Evolutionary conservation across 2,329 filamentous ascomycete species (phyloP).

Genomic region (Cladosporium sp.): DNA sequence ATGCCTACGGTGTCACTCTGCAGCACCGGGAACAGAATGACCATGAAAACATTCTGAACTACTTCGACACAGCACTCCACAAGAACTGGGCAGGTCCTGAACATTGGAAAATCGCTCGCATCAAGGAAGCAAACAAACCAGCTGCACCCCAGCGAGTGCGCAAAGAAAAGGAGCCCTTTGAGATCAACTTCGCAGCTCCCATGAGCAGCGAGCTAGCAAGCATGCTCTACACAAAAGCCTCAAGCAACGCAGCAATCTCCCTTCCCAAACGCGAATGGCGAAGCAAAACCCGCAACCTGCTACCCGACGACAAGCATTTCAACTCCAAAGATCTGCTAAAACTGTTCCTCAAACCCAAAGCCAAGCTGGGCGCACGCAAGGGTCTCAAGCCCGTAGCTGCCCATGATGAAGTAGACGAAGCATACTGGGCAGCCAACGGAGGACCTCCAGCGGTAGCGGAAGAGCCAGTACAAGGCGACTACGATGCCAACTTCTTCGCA

Average conservation of each 20-base stretch:
- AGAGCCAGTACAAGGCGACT: slow-evolving; percentile 61
- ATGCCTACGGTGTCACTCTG: slow-evolving; percentile 75
- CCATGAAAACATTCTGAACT: slow-evolving; percentile 93
- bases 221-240: slow-evolving; percentile 73
- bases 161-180: slow-evolving; percentile 95
- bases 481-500: slow-evolving; percentile 96
- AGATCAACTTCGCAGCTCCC: slow-evolving; percentile 81
- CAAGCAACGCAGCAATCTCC: slow-evolving; percentile 74
- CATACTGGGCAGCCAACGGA: slow-evolving; percentile 78
- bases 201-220: slow-evolving; percentile 68
- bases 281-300: slow-evolving; percentile 83
- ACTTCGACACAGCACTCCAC: slow-evolving; percentile 92
- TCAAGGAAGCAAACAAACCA: slow-evolving; percentile 67
- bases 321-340: slow-evolving; percentile 85
- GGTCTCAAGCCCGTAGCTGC: slow-evolving; percentile 35
- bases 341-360: slow-evolving; percentile 92
- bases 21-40: slow-evolving; percentile 58
- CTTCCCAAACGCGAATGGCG: slow-evolving; percentile 94
- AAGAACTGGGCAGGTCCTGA: slow-evolving; percentile 99
- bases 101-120: slow-evolving; percentile 93
- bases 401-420: slow-evolving; percentile 85
- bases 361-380: slow-evolving; percentile 67
- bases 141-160: slow-evolving; percentile 66
- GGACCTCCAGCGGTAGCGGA: slow-evolving; percentile 29
- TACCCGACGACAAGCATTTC: slow-evolving; percentile 98